Conservation (phyloP, 352 stramenopile genomes). For the Phytophthora vignae region DNA sequence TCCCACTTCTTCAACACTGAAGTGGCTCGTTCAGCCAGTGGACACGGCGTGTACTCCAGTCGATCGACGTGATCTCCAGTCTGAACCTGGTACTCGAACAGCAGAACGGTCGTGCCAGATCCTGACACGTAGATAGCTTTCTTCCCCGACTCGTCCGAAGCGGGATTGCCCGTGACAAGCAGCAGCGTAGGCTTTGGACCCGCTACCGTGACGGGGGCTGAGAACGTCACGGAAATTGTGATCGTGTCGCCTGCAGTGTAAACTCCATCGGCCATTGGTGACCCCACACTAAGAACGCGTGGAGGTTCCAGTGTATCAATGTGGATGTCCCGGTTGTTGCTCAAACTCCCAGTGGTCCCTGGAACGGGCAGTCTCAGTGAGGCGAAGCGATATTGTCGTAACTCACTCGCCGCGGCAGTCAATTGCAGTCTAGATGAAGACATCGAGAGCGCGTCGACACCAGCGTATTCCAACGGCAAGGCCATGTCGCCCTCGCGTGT, state of each 20-base stretch:
- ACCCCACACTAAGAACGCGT: conserved; percentile 58
- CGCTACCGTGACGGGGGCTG: conserved; percentile 55
- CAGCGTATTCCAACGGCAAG: conserved; percentile 63
- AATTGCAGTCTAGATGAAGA: conserved; percentile 21
- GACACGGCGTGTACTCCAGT: conserved; percentile 67
- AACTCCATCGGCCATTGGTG: conserved; percentile 50
- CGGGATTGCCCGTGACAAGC: conserved; percentile 39
- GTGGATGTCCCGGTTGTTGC: conserved; percentile 68
- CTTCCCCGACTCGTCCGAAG: conserved; percentile 16
- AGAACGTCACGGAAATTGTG: conserved; percentile 56
- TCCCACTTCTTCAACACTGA: conserved; percentile 45
- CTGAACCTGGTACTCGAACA: conserved; percentile 68
- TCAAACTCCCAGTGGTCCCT: conserved; percentile 57
- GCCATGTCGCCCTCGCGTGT: conserved; percentile 58
- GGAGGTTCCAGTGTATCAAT: conserved; percentile 71
- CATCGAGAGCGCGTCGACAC: conserved; percentile 58
- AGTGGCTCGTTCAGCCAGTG: conserved; percentile 36
- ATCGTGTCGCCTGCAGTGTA: conserved; percentile 71
- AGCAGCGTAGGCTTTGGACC: conserved; percentile 45
- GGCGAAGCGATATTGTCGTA: conserved; percentile 41
- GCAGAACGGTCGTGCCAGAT: conserved; percentile 42
- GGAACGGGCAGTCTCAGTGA: conserved; percentile 55
- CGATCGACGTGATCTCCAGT: conserved; percentile 61
- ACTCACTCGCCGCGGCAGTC: conserved; percentile 22
- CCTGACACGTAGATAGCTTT: conserved; percentile 54